Conservation (phyloP, 2,329 filamentous ascomycete species). For the Fusarium dlaminii region DNA sequence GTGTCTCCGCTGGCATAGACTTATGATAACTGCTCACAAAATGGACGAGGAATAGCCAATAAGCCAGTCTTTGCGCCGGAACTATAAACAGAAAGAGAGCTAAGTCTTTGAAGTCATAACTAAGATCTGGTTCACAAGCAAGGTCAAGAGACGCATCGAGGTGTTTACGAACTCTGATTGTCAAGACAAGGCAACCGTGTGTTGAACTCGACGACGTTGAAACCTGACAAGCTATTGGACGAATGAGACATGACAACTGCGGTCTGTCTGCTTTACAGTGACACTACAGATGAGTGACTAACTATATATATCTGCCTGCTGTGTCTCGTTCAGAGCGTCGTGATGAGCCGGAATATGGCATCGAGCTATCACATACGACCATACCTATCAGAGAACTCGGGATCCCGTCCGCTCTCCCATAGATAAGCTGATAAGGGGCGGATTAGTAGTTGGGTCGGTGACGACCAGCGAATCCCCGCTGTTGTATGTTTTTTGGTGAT, state of each 20-base stretch:
- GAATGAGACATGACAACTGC: too few relatives aligned
- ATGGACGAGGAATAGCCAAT: neutral
- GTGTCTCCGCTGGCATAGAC: neutral
- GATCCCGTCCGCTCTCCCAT: neutral
- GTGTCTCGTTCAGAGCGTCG: rapidly evolving
- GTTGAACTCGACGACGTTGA: neutral
- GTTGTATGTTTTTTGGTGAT: neutral
- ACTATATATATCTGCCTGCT: too few relatives aligned
- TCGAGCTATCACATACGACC: neutral
- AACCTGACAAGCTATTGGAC: neutral
- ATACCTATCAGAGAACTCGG: neutral
- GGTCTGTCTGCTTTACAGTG: neutral
- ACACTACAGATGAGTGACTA: neutral
- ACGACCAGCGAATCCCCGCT: neutral
- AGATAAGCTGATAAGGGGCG: neutral
- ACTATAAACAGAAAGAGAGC: neutral
- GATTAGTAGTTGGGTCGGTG: neutral
- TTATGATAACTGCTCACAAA: too few relatives aligned
- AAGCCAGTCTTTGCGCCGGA: too few relatives aligned
- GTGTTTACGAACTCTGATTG: neutral
- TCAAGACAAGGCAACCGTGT: neutral
- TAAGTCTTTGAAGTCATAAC: too few relatives aligned
- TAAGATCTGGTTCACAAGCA: neutral
- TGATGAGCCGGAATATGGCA: neutral
- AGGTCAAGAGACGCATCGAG: neutral